Evolutionary conservation across 192 early-diverging fungal genomes (phyloP).

Genomic region (Rhizophlyctis rosea): DNA sequence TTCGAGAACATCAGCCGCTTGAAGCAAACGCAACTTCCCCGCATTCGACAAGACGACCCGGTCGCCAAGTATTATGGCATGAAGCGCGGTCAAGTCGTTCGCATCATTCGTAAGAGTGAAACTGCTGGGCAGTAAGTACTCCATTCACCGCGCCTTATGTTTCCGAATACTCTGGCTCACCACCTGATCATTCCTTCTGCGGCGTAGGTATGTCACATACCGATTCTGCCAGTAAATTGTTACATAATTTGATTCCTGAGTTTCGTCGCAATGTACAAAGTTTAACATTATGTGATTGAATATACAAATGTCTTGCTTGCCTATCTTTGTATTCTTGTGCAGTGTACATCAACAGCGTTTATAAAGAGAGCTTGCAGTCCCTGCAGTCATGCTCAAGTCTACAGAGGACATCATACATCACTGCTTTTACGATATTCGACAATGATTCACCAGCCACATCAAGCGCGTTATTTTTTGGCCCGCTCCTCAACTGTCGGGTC

Average conservation of each 20-base stretch:
- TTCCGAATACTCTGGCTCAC: neutral
- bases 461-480: no score
- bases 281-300: no score
- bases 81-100: constrained; percentile 73
- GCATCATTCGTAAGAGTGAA: constrained; percentile 91
- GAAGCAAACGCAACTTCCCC: constrained; percentile 92
- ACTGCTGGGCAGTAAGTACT: constrained; percentile 74
- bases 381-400: no score
- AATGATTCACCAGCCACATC: no score
- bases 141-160: neutral
- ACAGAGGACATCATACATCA: no score
- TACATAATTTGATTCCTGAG: neutral
- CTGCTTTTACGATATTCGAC: no score
- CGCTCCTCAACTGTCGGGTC: no score
- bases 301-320: no score
- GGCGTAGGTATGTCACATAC: constrained; percentile 87
- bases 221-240: constrained; percentile 88
- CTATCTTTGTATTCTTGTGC: no score
- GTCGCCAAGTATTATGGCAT: constrained; percentile 96
- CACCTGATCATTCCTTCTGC: neutral
- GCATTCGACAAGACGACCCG: constrained; percentile 84
- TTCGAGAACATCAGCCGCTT: constrained; percentile 58
- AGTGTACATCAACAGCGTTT: no score
- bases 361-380: no score
- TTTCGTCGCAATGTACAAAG: no score